Base-by-base conservation (phyloP, 1,139 yeast genomes). In the Taphrina pruni region DNA sequence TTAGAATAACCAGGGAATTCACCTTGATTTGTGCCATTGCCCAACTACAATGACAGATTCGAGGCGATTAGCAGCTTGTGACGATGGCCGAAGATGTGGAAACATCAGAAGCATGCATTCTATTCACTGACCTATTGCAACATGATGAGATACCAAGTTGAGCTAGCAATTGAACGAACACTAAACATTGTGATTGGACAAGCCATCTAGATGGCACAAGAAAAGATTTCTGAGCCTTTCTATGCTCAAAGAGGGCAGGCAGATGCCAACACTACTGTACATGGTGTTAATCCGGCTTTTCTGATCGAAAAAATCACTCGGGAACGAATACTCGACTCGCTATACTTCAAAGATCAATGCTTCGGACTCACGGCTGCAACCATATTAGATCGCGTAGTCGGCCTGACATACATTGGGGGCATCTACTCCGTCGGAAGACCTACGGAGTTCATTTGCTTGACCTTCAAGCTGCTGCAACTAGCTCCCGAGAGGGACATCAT, bases 261-360 rank as follows among this genome's bases (percentile, higher is more conserved):
- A 21, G 54, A 45, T 8, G 61, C 60, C 36, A 57, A 64, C 54
- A 38, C 56, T 26, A 54, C 67, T 32, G 52, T 64, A 9, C 67
- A 64, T 45, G 67, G 67, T 52, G 67, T 64, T 46, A 64, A 64
- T 46, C 67, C 67, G 9, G 67, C 67, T 71, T 57, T 69, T 14
- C 77, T 87, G 54, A 79, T 89, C 6, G 94, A 88, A 75, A 87
- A 88, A 70, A 88, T 89, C 71, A 79, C 87, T 39, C 80, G 92
- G 66, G 91, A 88, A 73, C 79, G 90, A 50, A 86, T 89, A 9
- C 84, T 84, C 66, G 93, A 88, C 73, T 85, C 89, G 1, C 75
- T 87, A 6, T 89, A 88, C 76, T 89, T 89, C 84, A 87, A 88
- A 72, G 86, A 85, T 73, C 80, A 84, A 71, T 85, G 90, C 69